These are phyloP conservation scores for Leptographium procerum DNA, from an alignment of 2,329 filamentous ascomycete genomes.

Conservation along the genomic window DNA sequence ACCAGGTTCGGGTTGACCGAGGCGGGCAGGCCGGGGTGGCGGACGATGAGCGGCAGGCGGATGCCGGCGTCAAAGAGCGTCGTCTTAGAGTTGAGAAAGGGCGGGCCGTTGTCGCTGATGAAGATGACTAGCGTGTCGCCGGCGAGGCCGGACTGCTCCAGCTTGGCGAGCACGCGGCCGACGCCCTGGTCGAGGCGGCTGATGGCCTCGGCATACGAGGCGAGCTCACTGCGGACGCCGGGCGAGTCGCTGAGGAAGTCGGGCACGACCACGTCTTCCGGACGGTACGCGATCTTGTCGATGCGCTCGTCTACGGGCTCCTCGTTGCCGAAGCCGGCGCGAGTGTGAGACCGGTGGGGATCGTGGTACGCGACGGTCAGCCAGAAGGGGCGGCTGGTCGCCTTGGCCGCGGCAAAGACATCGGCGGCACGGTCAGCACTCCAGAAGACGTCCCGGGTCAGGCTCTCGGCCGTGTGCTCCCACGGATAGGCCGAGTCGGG, in stretches of 20 bases:
- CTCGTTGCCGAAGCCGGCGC: constrained; percentile 32
- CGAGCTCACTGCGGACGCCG: constrained; percentile 29
- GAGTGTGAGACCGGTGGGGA: constrained; percentile 30
- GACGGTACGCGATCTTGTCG: constrained; percentile 13
- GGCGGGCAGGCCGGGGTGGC: constrained; percentile 18
- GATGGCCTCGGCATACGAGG: constrained; percentile 30
- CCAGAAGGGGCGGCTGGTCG: constrained; percentile 24
- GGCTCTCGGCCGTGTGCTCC: constrained; percentile 27
- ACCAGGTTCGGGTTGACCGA: constrained; percentile 30
- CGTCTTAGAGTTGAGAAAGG: constrained; percentile 40
- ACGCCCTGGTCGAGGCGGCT: constrained; percentile 29
- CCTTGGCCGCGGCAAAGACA: constrained; percentile 25
- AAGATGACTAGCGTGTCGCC: constrained; percentile 32
- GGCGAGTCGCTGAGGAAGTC: constrained; percentile 28
- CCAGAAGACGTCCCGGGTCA: constrained; percentile 29
- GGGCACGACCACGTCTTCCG: constrained; percentile 26
- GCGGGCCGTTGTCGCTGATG: constrained; percentile 35
- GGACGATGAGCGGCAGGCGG: constrained; percentile 29
- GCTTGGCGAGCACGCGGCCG: constrained; percentile 24
- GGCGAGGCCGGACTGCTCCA: constrained; percentile 20
- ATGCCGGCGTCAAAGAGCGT: constrained; percentile 37
- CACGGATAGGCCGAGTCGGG: constrained; percentile 28
- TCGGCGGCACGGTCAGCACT: constrained; percentile 24
- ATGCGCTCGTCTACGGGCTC: constrained; percentile 17
- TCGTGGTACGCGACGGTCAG: constrained; percentile 35